These are phyloP conservation scores for Sugiyamaella grinbergsii DNA, from an alignment of 1,139 yeast genomes.

Conservation along the genomic window DNA sequence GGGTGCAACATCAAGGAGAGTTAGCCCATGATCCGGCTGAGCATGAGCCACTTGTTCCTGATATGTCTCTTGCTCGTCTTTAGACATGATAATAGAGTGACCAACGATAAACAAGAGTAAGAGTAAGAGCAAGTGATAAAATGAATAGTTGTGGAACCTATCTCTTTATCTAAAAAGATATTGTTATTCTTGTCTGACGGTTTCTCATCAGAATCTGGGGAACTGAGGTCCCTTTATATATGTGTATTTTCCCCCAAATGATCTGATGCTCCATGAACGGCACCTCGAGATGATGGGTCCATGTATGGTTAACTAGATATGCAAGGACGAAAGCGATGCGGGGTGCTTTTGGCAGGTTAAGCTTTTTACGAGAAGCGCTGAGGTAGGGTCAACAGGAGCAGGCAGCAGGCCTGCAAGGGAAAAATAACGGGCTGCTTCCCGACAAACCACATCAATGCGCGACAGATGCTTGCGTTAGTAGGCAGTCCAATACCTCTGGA, in stretches of 20 bases:
- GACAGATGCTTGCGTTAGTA: no score
- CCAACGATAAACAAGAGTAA: no score
- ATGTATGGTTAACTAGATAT: not conserved
- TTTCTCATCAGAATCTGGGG: slow-evolving; percentile 11
- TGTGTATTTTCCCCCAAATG: not conserved
- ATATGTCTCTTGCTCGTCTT: slow-evolving; percentile 10
- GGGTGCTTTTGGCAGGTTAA: slow-evolving; percentile 11
- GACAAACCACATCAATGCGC: not conserved
- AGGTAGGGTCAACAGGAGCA: no score
- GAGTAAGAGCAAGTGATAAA: not conserved
- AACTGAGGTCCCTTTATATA: slow-evolving; percentile 8
- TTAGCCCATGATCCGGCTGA: slow-evolving; percentile 4
- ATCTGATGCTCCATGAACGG: slow-evolving; percentile 3
- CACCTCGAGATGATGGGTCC: slow-evolving; percentile 13
- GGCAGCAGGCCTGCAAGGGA: no score
- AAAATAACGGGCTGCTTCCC: no score
- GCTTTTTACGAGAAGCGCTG: not conserved
- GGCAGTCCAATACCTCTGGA: no score
- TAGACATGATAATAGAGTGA: slow-evolving; percentile 1
- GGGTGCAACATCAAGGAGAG: slow-evolving; percentile 21
- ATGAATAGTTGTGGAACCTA: no score
- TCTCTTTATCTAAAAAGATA: no score
- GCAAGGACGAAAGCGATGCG: no score
- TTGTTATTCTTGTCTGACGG: not conserved
- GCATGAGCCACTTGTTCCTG: not conserved